Evolutionary conservation across 345 rosid genomes (phyloP), one percentile per base, ranked within the genome.

Genomic region (Eucalyptus cloeziana): DNA sequence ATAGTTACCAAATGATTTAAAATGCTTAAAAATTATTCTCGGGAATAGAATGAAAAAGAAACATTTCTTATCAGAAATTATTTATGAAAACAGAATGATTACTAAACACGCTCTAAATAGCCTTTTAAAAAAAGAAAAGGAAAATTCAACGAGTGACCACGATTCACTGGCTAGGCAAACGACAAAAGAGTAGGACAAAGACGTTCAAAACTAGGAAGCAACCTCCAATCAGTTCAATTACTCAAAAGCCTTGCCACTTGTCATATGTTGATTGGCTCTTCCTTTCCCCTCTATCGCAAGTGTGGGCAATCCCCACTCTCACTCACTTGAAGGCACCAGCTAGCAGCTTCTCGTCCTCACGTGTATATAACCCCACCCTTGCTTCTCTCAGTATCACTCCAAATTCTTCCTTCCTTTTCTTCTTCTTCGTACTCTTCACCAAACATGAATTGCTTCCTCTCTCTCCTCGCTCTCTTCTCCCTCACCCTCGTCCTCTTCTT

Each of bases 401-500:
- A 54, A 51, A 51, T 51, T 51, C 54, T 51, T 51, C 54, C 54
- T 17, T 51, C 54, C 22, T 40, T 56, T 13, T 27, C 87, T 13
- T 44, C 58, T 64, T 25, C 40, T 10, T 4, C 71, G 19, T 37
- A n/a, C 13, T 33, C 45, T 37, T 37, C 45, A 8, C 44, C 44
- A 30, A 86, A 11, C 45, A 97, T 95, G 98, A 94, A 91, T 91
- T 85, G 81, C 25, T 50, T 71, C 13, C 89, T 91, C 91, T 92
- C 88, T 86, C 56, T 92, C 89, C 83, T 91, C 12, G 40, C 93
- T 58, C 22, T 93, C 49, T 25, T 91, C 45, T 92, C 92, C 52
- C 85, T 93, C 91, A 60, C 94, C 64, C 10, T 89, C 11, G 90
- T 91, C 90, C 56, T 52, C 56, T 52, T 52, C 56, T 52, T 52